These are phyloP conservation scores for Cruciata laevipes DNA, from an alignment of 257 asterid genomes.

Conservation along the genomic window DNA sequence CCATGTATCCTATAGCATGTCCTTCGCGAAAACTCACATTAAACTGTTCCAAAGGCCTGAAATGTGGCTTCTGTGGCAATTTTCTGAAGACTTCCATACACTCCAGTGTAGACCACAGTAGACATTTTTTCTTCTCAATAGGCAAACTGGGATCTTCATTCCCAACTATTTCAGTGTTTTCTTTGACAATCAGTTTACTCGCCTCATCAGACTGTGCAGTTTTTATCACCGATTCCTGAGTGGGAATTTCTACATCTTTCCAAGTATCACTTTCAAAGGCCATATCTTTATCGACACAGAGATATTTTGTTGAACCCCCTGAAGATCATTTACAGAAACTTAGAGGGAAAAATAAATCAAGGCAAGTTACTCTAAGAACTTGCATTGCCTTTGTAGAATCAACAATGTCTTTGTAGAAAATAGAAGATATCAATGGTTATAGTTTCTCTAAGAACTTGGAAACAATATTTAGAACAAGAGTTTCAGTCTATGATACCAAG, in stretches of 20 bases:
- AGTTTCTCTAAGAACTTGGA: too few species aligned
- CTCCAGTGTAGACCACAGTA: background rate
- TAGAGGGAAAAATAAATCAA: too few species aligned
- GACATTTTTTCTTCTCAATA: background rate
- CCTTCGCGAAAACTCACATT: background rate
- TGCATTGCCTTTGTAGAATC: too few species aligned
- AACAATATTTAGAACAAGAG: too few species aligned
- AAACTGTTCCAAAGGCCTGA: background rate
- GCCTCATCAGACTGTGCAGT: background rate
- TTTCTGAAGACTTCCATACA: background rate
- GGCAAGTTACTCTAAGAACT: too few species aligned
- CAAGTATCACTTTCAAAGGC: too few species aligned
- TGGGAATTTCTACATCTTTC: background rate
- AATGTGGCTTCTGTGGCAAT: background rate
- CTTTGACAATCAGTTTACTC: background rate
- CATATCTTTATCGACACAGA: background rate
- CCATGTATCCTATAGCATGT: background rate
- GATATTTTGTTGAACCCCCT: background rate
- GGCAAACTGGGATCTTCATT: background rate
- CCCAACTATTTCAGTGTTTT: too few species aligned
- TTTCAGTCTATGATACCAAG: too few species aligned
- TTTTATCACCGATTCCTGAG: background rate
- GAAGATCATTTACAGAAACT: background rate
- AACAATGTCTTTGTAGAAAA: too few species aligned
- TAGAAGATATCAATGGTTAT: too few species aligned